A percentile compares a stretch with the other conserved stretches of the same genome.
These are phyloP conservation scores for Boletus edulis DNA, from an alignment of 768 basidiomycete genomes.

Conservation along the genomic window DNA sequence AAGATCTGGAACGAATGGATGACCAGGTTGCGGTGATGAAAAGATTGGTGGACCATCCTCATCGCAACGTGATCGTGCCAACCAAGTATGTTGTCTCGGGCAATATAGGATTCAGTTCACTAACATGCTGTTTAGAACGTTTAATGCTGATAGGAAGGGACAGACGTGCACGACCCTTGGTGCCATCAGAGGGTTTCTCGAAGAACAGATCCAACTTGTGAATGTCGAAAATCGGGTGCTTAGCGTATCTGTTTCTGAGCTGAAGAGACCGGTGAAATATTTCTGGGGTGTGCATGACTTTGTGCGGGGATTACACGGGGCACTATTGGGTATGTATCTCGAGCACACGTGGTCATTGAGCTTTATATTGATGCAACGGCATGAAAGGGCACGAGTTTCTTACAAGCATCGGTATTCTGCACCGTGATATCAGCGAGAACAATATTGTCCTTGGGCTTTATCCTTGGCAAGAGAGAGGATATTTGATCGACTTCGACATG, in stretches of 20 bases:
- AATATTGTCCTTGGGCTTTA: background rate
- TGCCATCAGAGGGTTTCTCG: background rate
- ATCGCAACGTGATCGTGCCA: slow-evolving; percentile 1
- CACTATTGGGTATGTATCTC: background rate
- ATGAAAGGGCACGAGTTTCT: background rate
- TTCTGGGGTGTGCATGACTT: slow-evolving; percentile 3
- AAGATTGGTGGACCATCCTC: background rate
- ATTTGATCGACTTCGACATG: slow-evolving; percentile 32
- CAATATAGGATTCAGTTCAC: background rate
- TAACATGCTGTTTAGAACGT: background rate
- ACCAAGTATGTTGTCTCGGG: background rate
- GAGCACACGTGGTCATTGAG: background rate
- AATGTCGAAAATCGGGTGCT: background rate
- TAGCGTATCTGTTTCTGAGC: background rate
- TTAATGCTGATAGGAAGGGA: background rate
- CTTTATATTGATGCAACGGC: too few relatives aligned
- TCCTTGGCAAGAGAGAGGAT: slow-evolving; percentile 16
- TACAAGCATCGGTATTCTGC: background rate
- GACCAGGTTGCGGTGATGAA: background rate
- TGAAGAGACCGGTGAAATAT: background rate
- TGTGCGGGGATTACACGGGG: background rate
- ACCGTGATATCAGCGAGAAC: background rate
- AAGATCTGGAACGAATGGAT: background rate
- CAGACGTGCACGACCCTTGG: background rate
- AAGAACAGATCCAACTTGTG: background rate